Evolutionary conservation across 257 asterid species (phyloP), one percentile per base, ranked within the genome.

Genomic region (Solanum chiquidenum): DNA sequence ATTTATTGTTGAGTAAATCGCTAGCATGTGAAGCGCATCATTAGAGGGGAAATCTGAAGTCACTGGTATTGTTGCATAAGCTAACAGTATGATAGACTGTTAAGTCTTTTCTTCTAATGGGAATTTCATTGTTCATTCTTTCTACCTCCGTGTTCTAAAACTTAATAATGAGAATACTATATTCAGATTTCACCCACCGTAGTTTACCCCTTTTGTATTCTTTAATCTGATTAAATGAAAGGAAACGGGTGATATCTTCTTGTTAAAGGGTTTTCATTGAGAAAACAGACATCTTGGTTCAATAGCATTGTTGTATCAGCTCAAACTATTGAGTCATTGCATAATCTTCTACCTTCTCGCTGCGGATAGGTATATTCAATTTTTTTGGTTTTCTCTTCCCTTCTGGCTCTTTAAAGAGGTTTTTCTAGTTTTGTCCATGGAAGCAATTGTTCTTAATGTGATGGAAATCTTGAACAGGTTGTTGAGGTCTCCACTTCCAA

Each of bases 401-500:
- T 69, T 69, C 37, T 68, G 38, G 38, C 42, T 72, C 46, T 72
- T 72, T 71, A 34, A 72, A 74, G 42, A 37, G 25, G 42, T 40
- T 27, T 10, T 58, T 35, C 29, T n/a, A 1, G 16, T 21, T 74
- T 74, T 74, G 29, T 37, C 55, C 21, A 37, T 21, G 55, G n/a
- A 74, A 11, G n/a, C 49, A 18, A 38, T 42, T 62, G 52, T 25
- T 38, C 9, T 68, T 42, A 14, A 44, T 5, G 33, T 2, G 44
- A 82, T 87, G 71, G 23, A 60, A 79, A 76, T 64, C 38, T 16
- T 71, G 71, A 86, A 92, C 84, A 86, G 96, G 96, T 94, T 52
- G 95, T 93, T 20, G 96, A 94, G 85, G 96, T 94, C 71, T 94
- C 96, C 80, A 93, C 96, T 76, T 93, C 96, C 4, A 94, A 94